phyloP scores from a whole-genome alignment of 1,284 basidiomycete species.

The Cutaneotrichosporon arboriforme region DNA sequence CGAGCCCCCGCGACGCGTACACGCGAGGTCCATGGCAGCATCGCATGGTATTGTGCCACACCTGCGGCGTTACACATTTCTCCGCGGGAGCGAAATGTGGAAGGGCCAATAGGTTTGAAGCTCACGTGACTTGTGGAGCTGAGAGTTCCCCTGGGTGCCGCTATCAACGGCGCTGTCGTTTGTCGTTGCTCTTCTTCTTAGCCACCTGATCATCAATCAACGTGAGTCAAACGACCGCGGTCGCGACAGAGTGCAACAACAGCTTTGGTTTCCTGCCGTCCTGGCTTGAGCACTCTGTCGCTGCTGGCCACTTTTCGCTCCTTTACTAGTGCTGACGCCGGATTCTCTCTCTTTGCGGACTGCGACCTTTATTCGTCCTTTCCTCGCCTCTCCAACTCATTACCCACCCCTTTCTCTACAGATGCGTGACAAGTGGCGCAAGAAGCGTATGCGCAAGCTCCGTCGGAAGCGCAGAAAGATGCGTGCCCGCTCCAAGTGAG shows the following conservation, averaged over 20 bases:
- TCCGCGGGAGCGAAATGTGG: too few relatives aligned
- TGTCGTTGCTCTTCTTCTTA: conserved; percentile 2
- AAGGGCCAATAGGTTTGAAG: too few relatives aligned
- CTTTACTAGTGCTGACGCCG: conserved; percentile 4
- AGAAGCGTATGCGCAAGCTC: conserved; percentile 25
- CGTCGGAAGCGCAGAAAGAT: conserved; percentile 23
- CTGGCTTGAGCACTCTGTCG: too few relatives aligned
- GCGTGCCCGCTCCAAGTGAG: conserved; percentile 22
- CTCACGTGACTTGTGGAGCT: too few relatives aligned
- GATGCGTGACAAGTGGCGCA: conserved; percentile 24
- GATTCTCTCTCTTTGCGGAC: not conserved
- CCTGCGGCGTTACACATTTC: too few relatives aligned
- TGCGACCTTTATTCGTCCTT: not conserved
- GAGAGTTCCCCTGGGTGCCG: too few relatives aligned
- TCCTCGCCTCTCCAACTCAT: not conserved
- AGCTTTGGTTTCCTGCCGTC: too few relatives aligned
- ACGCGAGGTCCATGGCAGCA: too few relatives aligned
- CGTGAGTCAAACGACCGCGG: conserved; percentile 1
- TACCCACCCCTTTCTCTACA: not conserved
- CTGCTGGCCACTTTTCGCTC: not conserved
- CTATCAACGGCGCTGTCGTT: not conserved
- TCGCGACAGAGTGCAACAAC: too few relatives aligned
- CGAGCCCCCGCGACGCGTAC: too few relatives aligned
- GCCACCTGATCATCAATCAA: conserved; percentile 7
- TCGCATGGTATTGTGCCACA: too few relatives aligned